A percentile compares a stretch with the other conserved stretches of the same genome.
Evolutionary conservation across 148 eudicot species (phyloP).

Genomic region (Heliosperma pusillum): DNA sequence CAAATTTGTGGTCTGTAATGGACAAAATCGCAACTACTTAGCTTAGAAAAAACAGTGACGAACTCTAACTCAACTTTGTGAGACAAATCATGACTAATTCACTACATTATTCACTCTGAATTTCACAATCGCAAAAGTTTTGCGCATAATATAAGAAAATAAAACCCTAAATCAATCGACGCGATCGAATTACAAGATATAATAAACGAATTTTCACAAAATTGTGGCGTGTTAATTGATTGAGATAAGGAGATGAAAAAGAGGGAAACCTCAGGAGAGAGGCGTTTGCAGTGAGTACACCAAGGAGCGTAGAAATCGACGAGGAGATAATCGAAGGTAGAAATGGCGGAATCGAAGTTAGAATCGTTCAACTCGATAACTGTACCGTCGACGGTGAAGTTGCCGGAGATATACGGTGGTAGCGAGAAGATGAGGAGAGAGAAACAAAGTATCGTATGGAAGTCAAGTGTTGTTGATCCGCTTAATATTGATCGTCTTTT

Average conservation of each 20-base stretch:
- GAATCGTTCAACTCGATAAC: slow-evolving; percentile 73
- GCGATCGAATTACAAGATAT: background rate
- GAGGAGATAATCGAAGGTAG: slow-evolving; percentile 61
- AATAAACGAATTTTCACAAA: background rate
- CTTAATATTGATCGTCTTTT: slow-evolving; percentile 14
- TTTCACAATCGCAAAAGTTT: too few species aligned
- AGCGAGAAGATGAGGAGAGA: slow-evolving; percentile 23
- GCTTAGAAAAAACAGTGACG: too few species aligned
- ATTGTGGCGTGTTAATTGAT: background rate
- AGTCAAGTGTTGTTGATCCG: background rate
- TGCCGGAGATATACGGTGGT: slow-evolving; percentile 23
- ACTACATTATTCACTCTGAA: too few species aligned
- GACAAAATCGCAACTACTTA: too few species aligned
- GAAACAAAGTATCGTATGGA: background rate
- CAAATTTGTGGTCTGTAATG: too few species aligned
- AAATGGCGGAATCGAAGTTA: slow-evolving; percentile 76
- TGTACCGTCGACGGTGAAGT: slow-evolving; percentile 47
- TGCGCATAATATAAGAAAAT: background rate
- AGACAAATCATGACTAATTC: background rate
- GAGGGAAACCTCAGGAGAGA: slow-evolving; percentile 40
- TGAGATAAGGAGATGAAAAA: background rate
- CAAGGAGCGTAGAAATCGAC: slow-evolving; percentile 92
- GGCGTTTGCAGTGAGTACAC: slow-evolving; percentile 96
- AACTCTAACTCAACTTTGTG: background rate
- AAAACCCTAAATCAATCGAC: slow-evolving; percentile 3